Conservation (phyloP, 495 filamentous ascomycete genomes). For the Penicilliopsis zonata region DNA sequence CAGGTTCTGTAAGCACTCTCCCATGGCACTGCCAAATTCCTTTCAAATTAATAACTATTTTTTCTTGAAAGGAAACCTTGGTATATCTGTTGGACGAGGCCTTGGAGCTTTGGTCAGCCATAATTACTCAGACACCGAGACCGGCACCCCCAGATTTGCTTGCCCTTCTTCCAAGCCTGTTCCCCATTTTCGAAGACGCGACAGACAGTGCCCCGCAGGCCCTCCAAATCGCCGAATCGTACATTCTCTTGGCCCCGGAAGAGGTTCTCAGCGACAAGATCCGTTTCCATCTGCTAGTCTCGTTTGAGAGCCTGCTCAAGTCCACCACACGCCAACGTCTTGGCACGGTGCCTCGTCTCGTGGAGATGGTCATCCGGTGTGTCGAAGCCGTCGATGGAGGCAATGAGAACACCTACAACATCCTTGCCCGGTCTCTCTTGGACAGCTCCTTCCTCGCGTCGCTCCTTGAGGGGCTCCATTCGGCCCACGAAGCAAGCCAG, state of each 20-base stretch:
- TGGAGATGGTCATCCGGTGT: slow-evolving; percentile 59
- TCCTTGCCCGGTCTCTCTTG: slow-evolving; percentile 57
- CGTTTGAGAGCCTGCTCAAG: slow-evolving; percentile 42
- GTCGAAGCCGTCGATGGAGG: slow-evolving; percentile 63
- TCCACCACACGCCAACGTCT: slow-evolving; percentile 52
- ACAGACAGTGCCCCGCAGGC: slow-evolving; percentile 58
- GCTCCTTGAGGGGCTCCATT: slow-evolving; percentile 58
- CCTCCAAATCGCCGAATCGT: slow-evolving; percentile 63
- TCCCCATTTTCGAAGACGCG: slow-evolving; percentile 60
- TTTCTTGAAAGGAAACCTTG: slow-evolving; percentile 44
- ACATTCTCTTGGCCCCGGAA: slow-evolving; percentile 67
- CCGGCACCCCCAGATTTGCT: slow-evolving; percentile 56
- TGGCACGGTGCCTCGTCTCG: slow-evolving; percentile 49
- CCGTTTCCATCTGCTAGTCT: slow-evolving; percentile 41
- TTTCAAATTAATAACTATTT: slow-evolving; percentile 3
- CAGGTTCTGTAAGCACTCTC: slow-evolving; percentile 57
- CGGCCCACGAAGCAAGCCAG: slow-evolving; percentile 58
- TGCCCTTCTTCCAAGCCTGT: slow-evolving; percentile 50
- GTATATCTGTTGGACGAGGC: slow-evolving; percentile 87
- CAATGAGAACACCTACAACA: slow-evolving; percentile 43
- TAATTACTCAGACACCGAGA: slow-evolving; percentile 57
- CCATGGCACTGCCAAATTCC: too few species aligned
- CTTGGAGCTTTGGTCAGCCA: slow-evolving; percentile 71
- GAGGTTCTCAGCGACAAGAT: slow-evolving; percentile 57
- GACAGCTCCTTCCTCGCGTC: slow-evolving; percentile 52